phyloP scores from a whole-genome alignment of 2,329 filamentous ascomycete species.

The Fusarium pseudocircinatum region DNA sequence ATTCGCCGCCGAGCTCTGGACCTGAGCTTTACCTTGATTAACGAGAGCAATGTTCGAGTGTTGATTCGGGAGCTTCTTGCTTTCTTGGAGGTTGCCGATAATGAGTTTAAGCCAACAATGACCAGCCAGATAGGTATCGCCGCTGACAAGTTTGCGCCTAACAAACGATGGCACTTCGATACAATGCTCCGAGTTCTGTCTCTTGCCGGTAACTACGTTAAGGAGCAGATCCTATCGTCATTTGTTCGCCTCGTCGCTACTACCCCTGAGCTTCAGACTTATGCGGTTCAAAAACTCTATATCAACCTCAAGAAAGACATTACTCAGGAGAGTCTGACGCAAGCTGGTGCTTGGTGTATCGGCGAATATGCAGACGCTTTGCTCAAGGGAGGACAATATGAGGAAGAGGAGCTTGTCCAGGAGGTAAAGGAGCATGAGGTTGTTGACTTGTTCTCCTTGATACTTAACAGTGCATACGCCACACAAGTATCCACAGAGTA shows the following conservation, averaged over 20 bases:
- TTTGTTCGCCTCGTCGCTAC: conserved; percentile 96
- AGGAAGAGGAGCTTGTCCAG: conserved; percentile 88
- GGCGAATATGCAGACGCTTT: conserved; percentile 95
- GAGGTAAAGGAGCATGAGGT: conserved; percentile 88
- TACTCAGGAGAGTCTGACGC: conserved; percentile 92
- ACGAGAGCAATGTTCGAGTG: conserved; percentile 94
- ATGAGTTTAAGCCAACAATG: conserved; percentile 99
- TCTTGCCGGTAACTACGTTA: conserved; percentile 94
- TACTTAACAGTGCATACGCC: conserved; percentile 93
- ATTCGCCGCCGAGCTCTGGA: conserved; percentile 95
- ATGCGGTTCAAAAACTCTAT: conserved; percentile 96
- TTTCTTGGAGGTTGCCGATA: conserved; percentile 96
- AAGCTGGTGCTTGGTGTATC: conserved; percentile 96
- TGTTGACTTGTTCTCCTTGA: conserved; percentile 89
- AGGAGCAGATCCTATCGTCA: conserved; percentile 96
- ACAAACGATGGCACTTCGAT: conserved; percentile 98
- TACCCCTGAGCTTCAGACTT: conserved; percentile 92
- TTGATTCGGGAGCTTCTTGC: conserved; percentile 92
- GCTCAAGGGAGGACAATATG: conserved; percentile 88
- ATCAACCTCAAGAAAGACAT: conserved; percentile 93
- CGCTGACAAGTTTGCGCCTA: conserved; percentile 93
- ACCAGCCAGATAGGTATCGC: conserved; percentile 98
- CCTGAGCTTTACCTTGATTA: conserved; percentile 97
- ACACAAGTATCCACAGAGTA: conserved; percentile 94
- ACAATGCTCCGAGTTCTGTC: conserved; percentile 96